Base-by-base conservation (phyloP, 371 early-diverging fungal genomes). In the Haplosporangium sp. region DNA sequence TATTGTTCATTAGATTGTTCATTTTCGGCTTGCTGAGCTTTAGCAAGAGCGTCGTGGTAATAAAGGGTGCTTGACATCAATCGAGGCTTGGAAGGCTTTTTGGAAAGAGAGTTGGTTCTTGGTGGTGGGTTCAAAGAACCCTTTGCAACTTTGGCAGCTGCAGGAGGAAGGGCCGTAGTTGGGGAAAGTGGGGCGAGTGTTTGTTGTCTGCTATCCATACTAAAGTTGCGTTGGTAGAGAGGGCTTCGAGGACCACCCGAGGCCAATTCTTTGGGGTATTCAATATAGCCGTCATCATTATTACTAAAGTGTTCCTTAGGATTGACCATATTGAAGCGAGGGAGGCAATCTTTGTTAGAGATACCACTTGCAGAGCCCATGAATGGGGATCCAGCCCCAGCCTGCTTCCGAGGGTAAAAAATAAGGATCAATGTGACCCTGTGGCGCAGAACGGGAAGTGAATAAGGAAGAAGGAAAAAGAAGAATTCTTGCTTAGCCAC, bases 401-500 rank as follows among this genome's bases (percentile, higher is more conserved):
- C 61, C 62, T 27, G 27, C 27, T 62, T 74, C 11, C 75, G 69
- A 7, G 75, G 75, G 20, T 74, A 74, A 44, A 74, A 74, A 60
- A 74, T 70, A 9, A 76, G 64, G 3, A 63, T 71, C 44, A 76
- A 34, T 35, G 76, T 71, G 6, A 71, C 71, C 69, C 76, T 75
- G 9, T 52, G 52, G 44, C 6, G 27, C 20, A 44, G 4, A 42
- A 40, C 6, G 3, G 34, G 27, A 37, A n/a, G 10, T 13, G 55
- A 61, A 68, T n/a, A 20, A 15, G 6, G 42, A n/a, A 69, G 44
- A 61, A 62, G 10, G 55, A 61, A 69, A 44, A 56, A 27, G 15
- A 57, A 11, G 15, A 3, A 45, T 13, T 5, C 3, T 38, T 20
- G 60, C 60, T 57, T 44, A 27, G 60, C 38, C 67, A 67, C 59